Base-by-base conservation (phyloP, 257 asterid genomes). In the Plantago major region DNA sequence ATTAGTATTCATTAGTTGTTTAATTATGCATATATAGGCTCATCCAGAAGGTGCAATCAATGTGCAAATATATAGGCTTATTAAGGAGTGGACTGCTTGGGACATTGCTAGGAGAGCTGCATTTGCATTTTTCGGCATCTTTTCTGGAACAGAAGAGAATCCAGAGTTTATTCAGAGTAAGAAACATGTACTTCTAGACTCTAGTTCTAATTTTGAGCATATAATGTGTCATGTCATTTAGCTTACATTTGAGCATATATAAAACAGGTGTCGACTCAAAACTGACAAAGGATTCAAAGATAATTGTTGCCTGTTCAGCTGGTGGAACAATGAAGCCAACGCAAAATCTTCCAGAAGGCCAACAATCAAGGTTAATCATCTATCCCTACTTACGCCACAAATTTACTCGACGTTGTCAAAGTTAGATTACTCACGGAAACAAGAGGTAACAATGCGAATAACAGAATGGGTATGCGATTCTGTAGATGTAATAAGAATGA, bases 21-120 rank as follows among this genome's bases (percentile, higher is more conserved):
- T 68, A 43, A 38, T 60, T 67, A 33, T 33, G 8, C 40, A 33
- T 33, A 57, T 65, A 50, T 62, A 89, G 98, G 95, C 74, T 60
- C 98, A 89, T 76, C 95, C 98, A 22, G 87, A 82, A 57, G 98
- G 95, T 53, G 97, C 98, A 17, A 77, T 92, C 37, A 88, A 88
- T 74, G 97, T 88, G 74, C 93, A 92, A 80, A 83, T 92, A 73
- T 92, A 88, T 63, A 79, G 98, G 81, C 93, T 92, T 48, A 92
- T 92, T 70, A 92, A 92, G 83, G 98, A 92, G 68, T 92, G 98
- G 98, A 89, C 97, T 11, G 93, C 98, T 10, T 92, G 98, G 97
- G 98, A 92, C 76, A 92, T 92, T 63, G 90, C 97, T 17, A 78
- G 98, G 72, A 76, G 98, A 47, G 95, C 81, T 58, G 98, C 98